phyloP scores from a whole-genome alignment of 805 yeast species.

The Zygosaccharomyces bailii region DNA sequence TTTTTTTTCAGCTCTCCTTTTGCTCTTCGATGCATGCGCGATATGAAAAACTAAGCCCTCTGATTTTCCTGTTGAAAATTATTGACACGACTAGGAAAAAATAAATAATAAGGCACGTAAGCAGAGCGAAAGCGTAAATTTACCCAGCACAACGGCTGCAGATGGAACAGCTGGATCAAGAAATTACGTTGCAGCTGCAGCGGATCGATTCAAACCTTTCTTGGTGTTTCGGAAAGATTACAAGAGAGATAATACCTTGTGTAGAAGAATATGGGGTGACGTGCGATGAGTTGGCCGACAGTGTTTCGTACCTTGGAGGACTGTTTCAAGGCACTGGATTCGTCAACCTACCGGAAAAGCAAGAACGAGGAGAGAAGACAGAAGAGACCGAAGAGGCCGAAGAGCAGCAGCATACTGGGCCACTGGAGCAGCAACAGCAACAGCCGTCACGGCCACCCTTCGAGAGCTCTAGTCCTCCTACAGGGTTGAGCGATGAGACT shows the following conservation, averaged over 20 bases:
- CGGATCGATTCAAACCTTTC: constrained; percentile 74
- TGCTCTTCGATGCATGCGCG: constrained; percentile 11
- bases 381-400: no score
- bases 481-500: neutral
- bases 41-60: constrained; percentile 10
- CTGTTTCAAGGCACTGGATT: constrained; percentile 75
- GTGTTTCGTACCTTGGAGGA: constrained; percentile 69
- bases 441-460: neutral
- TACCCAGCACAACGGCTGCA: constrained; percentile 22
- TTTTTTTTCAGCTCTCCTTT: constrained; percentile 2
- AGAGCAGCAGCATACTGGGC: neutral
- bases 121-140: constrained; percentile 12
- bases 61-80: constrained; percentile 5
- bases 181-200: constrained; percentile 71
- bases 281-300: constrained; percentile 60
- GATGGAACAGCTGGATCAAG: constrained; percentile 71
- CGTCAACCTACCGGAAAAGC: constrained; percentile 43
- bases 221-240: constrained; percentile 62
- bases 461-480: neutral
- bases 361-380: constrained; percentile 13
- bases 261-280: constrained; percentile 56
- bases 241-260: constrained; percentile 64
- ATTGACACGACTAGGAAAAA: neutral
- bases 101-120: constrained; percentile 1
- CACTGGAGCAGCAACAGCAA: neutral